Evolutionary conservation across 305 asterid genomes (phyloP), one percentile per base, ranked within the genome.

Genomic region (Fraxinus greggii): DNA sequence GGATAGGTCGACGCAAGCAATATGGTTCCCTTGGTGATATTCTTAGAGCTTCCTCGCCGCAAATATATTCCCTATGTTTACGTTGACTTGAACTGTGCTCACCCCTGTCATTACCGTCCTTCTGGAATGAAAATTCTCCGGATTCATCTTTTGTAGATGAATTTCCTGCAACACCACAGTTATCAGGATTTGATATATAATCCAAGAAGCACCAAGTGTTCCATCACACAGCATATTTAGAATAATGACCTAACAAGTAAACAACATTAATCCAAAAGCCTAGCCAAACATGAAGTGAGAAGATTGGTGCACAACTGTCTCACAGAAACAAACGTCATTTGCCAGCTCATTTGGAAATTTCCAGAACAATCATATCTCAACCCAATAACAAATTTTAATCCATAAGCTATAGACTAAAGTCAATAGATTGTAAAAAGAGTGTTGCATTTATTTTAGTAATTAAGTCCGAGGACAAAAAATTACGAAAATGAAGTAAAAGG

Each of bases 11-110:
- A 36, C 90, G 85, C 89, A 96, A 92, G 90, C 97, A 89, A 90
- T 96, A 96, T 76, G 98, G 98, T 86, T 94, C 97, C 48, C 84
- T 86, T 31, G 92, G 89, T 72, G 98, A 86, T 82, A 94, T 92
- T 91, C 90, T 86, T 79, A 94, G 85, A 90, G 98, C 98, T 85
- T 96, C 99, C 83, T 94, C 99, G 69, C 99, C 98, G 88, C 86
- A 91, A 73, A 96, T 93, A 85, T 77, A 94, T 87, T 96, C 97
- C 83, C 88, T 93, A 84, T 90, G 89, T 83, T 84, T 90, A 63
- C 83, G 87, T 86, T 84, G 91, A 78, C 77, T 82, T 82, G 92
- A 86, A 89, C 79, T 84, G 81, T 86, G 83, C 76, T 90, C 94
- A 80, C 79, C 86, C 72, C 80, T 54, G 61, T 45, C 90, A 85